Conservation (phyloP, 768 basidiomycete species). For the Tulasnella sp. region DNA sequence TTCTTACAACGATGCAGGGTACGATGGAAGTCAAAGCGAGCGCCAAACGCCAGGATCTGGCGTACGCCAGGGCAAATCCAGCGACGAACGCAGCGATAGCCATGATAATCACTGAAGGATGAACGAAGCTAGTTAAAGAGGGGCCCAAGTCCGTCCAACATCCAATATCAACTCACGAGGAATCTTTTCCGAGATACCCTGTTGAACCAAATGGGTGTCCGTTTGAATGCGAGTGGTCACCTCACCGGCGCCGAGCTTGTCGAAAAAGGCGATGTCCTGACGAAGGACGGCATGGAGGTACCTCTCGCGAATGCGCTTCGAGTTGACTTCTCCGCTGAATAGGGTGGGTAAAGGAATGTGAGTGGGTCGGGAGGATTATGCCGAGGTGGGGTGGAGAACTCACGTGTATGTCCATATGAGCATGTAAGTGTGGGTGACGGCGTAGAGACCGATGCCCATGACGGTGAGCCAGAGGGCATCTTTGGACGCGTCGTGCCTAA, state of each 20-base stretch:
- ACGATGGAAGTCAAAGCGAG: constrained; percentile 71
- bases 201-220: constrained; percentile 80
- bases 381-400: too few species aligned
- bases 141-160: not conserved
- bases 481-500: constrained; percentile 15
- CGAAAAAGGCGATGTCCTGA: constrained; percentile 84
- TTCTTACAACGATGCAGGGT: constrained; percentile 52
- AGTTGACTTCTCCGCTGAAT: constrained; percentile 28
- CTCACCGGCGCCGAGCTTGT: constrained; percentile 85
- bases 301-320: constrained; percentile 26
- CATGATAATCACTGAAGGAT: constrained; percentile 34
- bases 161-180: constrained; percentile 29
- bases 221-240: constrained; percentile 91
- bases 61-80: constrained; percentile 54
- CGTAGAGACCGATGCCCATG: constrained; percentile 29
- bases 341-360: not conserved
- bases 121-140: not conserved
- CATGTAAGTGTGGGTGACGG: constrained; percentile 28
- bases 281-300: constrained; percentile 33
- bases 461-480: constrained; percentile 21
- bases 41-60: constrained; percentile 67
- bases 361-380: too few species aligned
- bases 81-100: constrained; percentile 61
- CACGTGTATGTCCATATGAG: constrained; percentile 29
- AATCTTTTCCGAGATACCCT: constrained; percentile 88